Conservation (phyloP, 257 asterid species). For the Solanum arcanum region DNA sequence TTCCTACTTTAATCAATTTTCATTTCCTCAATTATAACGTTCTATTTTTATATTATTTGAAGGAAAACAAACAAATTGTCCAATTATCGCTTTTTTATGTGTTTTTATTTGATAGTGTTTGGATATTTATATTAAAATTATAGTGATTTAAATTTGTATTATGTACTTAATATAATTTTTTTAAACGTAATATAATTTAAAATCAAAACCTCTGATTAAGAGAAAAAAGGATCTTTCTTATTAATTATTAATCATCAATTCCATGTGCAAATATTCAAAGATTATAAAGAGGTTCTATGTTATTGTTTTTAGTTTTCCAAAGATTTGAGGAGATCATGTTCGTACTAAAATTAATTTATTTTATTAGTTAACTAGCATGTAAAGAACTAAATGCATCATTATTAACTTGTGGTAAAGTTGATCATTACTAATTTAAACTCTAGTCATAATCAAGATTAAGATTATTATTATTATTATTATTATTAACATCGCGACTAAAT, state of each 20-base stretch:
- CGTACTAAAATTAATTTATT: background rate
- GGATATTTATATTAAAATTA: background rate
- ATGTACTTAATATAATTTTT: accelerated
- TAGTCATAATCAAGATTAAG: background rate
- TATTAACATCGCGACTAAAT: too few species aligned
- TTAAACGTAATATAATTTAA: too few species aligned
- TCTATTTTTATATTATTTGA: background rate
- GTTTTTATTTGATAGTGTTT: background rate
- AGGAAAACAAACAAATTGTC: background rate
- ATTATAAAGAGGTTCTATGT: background rate
- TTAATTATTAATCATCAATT: background rate
- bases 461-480: too few species aligned
- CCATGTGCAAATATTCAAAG: background rate
- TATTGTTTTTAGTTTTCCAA: background rate
- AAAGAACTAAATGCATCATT: background rate
- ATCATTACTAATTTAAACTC: background rate
- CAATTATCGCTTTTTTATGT: background rate
- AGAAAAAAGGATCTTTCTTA: too few species aligned
- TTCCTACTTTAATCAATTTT: background rate
- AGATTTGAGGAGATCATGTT: background rate
- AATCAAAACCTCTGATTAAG: too few species aligned
- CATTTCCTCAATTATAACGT: background rate
- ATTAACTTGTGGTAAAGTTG: background rate
- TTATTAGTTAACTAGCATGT: background rate
- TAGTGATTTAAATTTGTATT: background rate